These are phyloP conservation scores for Leptodermis oblonga DNA, from an alignment of 257 asterid genomes.

Conservation along the genomic window DNA sequence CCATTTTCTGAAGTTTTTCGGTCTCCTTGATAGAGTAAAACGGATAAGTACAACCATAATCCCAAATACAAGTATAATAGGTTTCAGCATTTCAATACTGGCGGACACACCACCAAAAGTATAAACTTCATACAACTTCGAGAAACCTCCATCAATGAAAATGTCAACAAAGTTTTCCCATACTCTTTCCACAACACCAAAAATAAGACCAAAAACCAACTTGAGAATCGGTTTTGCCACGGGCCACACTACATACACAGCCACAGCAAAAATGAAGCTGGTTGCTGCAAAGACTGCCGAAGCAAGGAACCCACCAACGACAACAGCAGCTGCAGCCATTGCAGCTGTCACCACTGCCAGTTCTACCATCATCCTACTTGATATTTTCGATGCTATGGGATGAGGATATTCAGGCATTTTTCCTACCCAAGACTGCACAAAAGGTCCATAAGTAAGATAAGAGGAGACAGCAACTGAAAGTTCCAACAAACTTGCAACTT, in stretches of 20 bases:
- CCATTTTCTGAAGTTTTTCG: constrained; percentile 94
- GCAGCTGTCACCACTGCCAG: constrained; percentile 77
- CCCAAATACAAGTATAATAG: constrained; percentile 62
- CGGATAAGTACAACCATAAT: constrained; percentile 89
- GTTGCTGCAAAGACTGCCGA: constrained; percentile 85
- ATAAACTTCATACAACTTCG: constrained; percentile 64
- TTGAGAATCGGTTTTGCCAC: constrained; percentile 70
- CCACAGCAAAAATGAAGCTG: constrained; percentile 52
- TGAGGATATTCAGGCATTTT: constrained; percentile 78
- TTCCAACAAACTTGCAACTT: constrained; percentile 10
- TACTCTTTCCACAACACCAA: constrained; percentile 51
- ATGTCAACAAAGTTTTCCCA: constrained; percentile 68
- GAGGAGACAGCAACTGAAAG: constrained; percentile 19
- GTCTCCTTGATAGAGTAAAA: constrained; percentile 91
- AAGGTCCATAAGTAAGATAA: constrained; percentile 24
- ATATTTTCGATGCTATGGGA: constrained; percentile 83
- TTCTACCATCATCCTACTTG: constrained; percentile 90
- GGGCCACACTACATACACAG: constrained; percentile 79
- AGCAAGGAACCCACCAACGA: constrained; percentile 85
- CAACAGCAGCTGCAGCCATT: constrained; percentile 75
- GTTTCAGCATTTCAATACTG: constrained; percentile 67
- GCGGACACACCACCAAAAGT: constrained; percentile 80
- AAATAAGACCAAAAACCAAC: constrained; percentile 52
- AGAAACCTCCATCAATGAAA: constrained; percentile 61
- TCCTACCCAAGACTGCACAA: constrained; percentile 77